These are phyloP conservation scores for Suillus subalutaceus DNA, from an alignment of 768 basidiomycete species.

Conservation along the genomic window DNA sequence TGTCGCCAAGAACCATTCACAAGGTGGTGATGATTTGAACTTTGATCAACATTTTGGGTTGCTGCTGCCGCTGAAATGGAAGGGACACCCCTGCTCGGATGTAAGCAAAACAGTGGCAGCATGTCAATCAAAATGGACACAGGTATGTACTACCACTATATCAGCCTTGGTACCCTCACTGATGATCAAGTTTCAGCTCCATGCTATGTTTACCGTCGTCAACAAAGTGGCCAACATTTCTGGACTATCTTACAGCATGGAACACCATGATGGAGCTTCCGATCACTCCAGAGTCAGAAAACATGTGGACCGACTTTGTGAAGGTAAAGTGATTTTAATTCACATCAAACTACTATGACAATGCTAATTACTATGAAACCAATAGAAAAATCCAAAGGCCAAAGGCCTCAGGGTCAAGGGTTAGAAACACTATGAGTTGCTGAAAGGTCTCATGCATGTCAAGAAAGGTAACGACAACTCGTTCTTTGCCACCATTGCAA, in stretches of 20 bases:
- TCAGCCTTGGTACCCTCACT: slow-evolving; percentile 1
- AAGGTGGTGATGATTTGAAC: not conserved
- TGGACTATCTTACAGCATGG: not conserved
- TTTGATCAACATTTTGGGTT: not conserved
- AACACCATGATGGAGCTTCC: not conserved
- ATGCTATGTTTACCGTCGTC: not conserved
- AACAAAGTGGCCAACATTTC: not conserved
- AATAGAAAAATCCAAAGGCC: not conserved
- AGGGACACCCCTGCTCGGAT: not conserved
- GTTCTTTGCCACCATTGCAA: not conserved
- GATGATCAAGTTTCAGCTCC: not conserved
- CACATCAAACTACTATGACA: not conserved
- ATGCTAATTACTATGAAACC: not conserved
- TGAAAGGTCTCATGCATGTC: not conserved
- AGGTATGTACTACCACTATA: not conserved
- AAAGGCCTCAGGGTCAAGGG: not conserved
- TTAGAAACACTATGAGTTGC: not conserved
- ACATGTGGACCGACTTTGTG: not conserved
- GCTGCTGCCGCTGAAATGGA: not conserved
- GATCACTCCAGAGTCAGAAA: not conserved
- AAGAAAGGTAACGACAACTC: not conserved
- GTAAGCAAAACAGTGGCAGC: not conserved
- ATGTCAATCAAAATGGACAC: not conserved
- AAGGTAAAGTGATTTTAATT: not conserved
- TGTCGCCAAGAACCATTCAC: not conserved